phyloP scores from a whole-genome alignment of 139 green algal genomes.

The Closterium sp. region DNA sequence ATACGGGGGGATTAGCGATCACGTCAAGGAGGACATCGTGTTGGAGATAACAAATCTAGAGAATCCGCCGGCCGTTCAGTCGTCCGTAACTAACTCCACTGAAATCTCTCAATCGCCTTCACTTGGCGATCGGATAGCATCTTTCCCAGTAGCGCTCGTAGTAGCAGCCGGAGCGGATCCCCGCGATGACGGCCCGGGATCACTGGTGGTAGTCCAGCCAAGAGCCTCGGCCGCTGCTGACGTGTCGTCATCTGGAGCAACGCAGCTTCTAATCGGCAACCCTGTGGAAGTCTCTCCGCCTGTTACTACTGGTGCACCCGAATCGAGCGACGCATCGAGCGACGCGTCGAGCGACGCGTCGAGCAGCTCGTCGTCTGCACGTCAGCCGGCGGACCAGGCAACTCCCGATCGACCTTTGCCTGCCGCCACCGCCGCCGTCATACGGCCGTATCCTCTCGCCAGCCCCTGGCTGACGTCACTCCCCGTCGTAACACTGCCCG shows the following conservation, averaged over 20 bases:
- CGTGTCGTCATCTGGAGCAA: background rate
- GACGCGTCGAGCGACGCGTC: too few species aligned
- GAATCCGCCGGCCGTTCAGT: too few species aligned
- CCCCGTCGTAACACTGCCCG: too few species aligned
- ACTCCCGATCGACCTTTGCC: background rate
- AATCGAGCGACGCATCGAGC: too few species aligned
- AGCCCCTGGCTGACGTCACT: background rate
- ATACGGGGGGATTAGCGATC: background rate
- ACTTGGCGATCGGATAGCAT: background rate
- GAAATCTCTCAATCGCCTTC: background rate
- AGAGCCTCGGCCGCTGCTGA: background rate
- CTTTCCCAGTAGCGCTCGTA: background rate
- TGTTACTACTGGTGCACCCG: background rate
- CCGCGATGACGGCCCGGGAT: background rate
- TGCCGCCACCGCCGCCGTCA: background rate
- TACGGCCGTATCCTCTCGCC: background rate
- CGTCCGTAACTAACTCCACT: too few species aligned
- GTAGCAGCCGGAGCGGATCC: background rate
- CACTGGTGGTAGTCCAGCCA: background rate
- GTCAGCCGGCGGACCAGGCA: background rate
- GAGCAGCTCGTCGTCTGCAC: too few species aligned
- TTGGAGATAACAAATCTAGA: background rate
- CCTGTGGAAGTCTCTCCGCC: background rate
- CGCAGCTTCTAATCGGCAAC: background rate
- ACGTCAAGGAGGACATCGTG: background rate